Percentiles rank a stretch among this genome's conserved stretches.
These are phyloP conservation scores for Dorcoceras hygrometricum DNA, from an alignment of 257 asterid genomes.

Conservation along the genomic window DNA sequence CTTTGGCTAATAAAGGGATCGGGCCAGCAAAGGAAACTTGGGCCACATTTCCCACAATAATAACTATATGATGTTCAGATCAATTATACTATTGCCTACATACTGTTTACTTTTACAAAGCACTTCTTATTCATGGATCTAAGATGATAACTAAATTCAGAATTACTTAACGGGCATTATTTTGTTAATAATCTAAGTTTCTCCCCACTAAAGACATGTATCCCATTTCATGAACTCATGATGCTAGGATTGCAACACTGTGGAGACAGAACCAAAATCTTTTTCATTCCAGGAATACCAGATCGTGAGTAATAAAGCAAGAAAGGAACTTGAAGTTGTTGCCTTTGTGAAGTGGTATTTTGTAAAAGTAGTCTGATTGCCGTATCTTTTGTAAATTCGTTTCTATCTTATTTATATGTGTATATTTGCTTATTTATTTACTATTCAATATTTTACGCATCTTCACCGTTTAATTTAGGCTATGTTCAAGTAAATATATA, in stretches of 20 bases:
- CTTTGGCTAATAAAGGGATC: no score
- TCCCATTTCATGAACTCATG: background rate
- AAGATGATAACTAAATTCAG: slow-evolving; percentile 6
- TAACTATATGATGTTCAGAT: no score
- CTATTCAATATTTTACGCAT: no score
- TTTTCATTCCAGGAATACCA: slow-evolving; percentile 3
- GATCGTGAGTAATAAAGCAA: slow-evolving; percentile 8
- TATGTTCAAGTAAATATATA: no score
- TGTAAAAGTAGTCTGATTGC: no score
- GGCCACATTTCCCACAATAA: no score
- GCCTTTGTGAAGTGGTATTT: slow-evolving; percentile 66
- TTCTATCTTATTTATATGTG: no score
- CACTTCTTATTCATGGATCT: background rate
- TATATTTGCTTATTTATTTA: no score
- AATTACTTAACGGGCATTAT: background rate
- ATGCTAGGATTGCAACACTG: background rate
- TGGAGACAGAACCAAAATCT: background rate
- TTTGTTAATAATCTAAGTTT: background rate
- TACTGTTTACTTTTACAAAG: no score
- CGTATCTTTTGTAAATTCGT: no score
- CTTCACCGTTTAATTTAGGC: no score
- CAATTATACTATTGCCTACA: background rate
- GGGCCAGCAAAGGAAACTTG: no score
- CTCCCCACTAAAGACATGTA: background rate
- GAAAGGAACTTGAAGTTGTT: slow-evolving; percentile 79